Base-by-base conservation (phyloP, 2,329 filamentous ascomycete genomes). In the Berkeleyomyces basicola region DNA sequence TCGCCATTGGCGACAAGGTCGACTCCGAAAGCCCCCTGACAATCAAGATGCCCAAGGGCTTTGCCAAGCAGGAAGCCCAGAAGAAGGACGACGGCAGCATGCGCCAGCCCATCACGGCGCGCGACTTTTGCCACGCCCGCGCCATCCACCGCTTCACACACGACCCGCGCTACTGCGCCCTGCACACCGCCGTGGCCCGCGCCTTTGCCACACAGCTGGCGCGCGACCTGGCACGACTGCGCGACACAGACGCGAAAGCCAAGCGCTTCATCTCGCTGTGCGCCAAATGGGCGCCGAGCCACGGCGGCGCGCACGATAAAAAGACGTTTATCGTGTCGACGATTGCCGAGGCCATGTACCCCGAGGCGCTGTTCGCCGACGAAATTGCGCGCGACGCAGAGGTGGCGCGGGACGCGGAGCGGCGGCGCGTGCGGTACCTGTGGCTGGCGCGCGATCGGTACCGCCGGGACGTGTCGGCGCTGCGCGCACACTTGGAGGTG, bases 241-340 rank as follows among this genome's bases (percentile, higher is more conserved):
- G 72, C 3, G 72, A 72, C 14, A 68, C 69, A 7, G 72, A 77
- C 39, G 67, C 71, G 14, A 71, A 73, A 51, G 74, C 74, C 5
- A 73, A 74, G 67, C 73, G 72, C 36, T 70, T 69, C 11, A 76
- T 84, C 61, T 82, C 79, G 0, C 75, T 84, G 0, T 81, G 79
- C 62, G 80, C 75, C 2, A 85, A 85, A 65, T 84, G 82, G 82
- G 79, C 81, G 0, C 82, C 82, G 1, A 77, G 77, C 0, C 74
- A 77, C 16, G 75, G 76, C 42, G 74, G 73, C 44, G 80, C 81
- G 66, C 81, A 83, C 66, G 82, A 84, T 69, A 77, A 77, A 66
- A 77, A 82, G 65, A 84, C 82, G 2, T 77, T 78, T 66, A 75
- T 84, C 65, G 74, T 78, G 40, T 79, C 77, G 55, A 76, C 78